Evolutionary conservation across 164 flowering plant genomes (phyloP), one percentile per base, ranked within the genome.

Genomic region (Macadamia tetraphylla): DNA sequence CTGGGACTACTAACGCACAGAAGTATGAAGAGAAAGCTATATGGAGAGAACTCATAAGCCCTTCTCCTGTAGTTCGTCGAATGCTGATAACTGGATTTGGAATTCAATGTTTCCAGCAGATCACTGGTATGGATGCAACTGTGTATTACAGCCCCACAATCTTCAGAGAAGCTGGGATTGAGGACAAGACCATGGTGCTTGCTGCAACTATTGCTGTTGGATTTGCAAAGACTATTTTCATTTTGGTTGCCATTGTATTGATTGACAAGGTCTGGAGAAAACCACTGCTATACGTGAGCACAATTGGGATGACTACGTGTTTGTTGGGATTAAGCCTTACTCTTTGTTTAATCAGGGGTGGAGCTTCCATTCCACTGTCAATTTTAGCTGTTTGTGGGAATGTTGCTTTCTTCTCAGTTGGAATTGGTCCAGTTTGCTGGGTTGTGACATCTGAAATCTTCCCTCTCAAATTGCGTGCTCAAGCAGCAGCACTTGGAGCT

Each of bases 141-240:
- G 97, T 91, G 0, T 94, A 94, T 64, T 94, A 91, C 74, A 91
- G 94, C 73, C 96, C 97, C 2, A 84, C 82, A 35, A 90, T 94
- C 69, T 80, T 94, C 64, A 76, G 72, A 74, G 67, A 72, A 2
- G 94, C 97, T 35, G 96, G 98, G 0, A 75, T 94, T 49, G 32
- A 65, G 58, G 81, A 74, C 42, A 77, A 90, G 9, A 66, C 85
- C 0, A 81, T 80, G 61, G 80, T 91, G 65, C 88, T 94, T 56
- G 97, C 90, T 55, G 97, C 95, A 1, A 94, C 98, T 6, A 92
- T 94, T 58, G 94, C 96, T 64, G 96, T 91, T 1, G 96, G 98
- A 40, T 69, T 92, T 42, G 48, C 94, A 18, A 94, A 92, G 81
- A 92, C 96, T 32, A 72, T 53, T 49, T 88, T 90, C 68, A 87